A percentile compares a stretch with the other conserved stretches of the same genome.
Conservation (phyloP, 805 yeast species). For the Saccharomycopsis fibuligera region DNA sequence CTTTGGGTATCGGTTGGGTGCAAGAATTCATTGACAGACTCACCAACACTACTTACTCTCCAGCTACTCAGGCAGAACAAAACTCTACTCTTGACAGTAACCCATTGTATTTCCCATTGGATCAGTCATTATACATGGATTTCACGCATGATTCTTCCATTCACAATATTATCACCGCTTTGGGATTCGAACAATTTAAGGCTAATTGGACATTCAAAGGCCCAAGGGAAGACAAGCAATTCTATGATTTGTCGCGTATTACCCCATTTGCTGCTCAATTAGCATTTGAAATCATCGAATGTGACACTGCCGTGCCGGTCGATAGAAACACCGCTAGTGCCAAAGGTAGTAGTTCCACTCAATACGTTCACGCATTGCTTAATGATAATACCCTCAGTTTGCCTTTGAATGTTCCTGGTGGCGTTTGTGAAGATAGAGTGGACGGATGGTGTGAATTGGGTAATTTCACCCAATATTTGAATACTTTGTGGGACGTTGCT, state of each 20-base stretch:
- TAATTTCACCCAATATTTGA: slow-evolving; percentile 20
- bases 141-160: slow-evolving; percentile 74
- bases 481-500: slow-evolving; percentile 14
- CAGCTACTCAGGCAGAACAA: slow-evolving; percentile 41
- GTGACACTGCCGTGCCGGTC: slow-evolving; percentile 20
- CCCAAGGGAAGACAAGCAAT: slow-evolving; percentile 5
- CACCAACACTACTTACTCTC: slow-evolving; percentile 42
- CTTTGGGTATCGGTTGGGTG: slow-evolving; percentile 56
- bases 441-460: slow-evolving; percentile 22
- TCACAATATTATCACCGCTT: slow-evolving; percentile 53
- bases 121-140: slow-evolving; percentile 53
- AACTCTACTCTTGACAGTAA: slow-evolving; percentile 35
- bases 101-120: slow-evolving; percentile 32
- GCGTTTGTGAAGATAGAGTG: slow-evolving; percentile 20
- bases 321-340: slow-evolving; percentile 11
- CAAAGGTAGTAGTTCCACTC: slow-evolving; percentile 3
- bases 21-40: slow-evolving; percentile 36
- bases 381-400: slow-evolving; percentile 20
- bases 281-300: slow-evolving; percentile 19
- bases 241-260: slow-evolving; percentile 18
- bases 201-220: slow-evolving; percentile 18
- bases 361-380: slow-evolving; percentile 19
- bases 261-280: slow-evolving; percentile 22
- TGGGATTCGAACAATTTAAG: slow-evolving; percentile 40
- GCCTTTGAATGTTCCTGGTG: slow-evolving; percentile 19